Conservation (phyloP, 2,329 filamentous ascomycete species). For the Metarhizium anisopliae region DNA sequence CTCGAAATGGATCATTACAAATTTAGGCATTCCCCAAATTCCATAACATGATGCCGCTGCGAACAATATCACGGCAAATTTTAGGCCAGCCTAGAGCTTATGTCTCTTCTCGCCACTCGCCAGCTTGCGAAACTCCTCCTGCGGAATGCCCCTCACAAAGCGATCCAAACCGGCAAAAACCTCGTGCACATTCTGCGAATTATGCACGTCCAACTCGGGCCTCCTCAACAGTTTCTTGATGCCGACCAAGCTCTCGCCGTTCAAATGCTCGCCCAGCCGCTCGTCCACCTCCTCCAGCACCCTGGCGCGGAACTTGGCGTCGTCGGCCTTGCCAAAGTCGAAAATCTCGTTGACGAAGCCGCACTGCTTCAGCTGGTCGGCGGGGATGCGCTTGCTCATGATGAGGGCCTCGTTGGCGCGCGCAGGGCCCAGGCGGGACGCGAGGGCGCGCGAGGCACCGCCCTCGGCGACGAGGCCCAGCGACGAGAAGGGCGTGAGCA, state of each 20-base stretch:
- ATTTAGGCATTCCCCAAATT: background rate
- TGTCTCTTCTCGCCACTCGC: conserved; percentile 87
- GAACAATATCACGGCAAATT: background rate
- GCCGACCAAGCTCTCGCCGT: conserved; percentile 65
- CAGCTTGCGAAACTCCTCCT: conserved; percentile 81
- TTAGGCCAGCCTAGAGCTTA: conserved; percentile 56
- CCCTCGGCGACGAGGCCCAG: conserved; percentile 88
- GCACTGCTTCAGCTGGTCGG: conserved; percentile 61
- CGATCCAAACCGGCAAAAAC: conserved; percentile 78
- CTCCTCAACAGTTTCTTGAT: conserved; percentile 78
- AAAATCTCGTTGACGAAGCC: conserved; percentile 88
- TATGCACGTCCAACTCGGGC: conserved; percentile 63
- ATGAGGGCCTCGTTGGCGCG: conserved; percentile 90
- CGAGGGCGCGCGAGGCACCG: conserved; percentile 68
- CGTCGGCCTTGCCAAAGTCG: conserved; percentile 48
- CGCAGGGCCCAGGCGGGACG: conserved; percentile 66
- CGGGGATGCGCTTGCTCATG: conserved; percentile 71
- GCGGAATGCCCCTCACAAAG: conserved; percentile 72
- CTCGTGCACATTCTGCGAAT: conserved; percentile 72
- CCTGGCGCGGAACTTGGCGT: conserved; percentile 57
- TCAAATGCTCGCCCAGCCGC: conserved; percentile 68
- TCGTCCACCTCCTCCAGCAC: conserved; percentile 78
- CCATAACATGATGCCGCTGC: background rate
- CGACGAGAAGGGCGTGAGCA: conserved; percentile 86
- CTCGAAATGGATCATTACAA: background rate